phyloP scores from a whole-genome alignment of 176 grass and related monocot species.

The barley (Hordeum vulgare) region MorexV3_pseudomolecules_assembly NC_058519.1:457640793-457641292 shows the following conservation, averaged over 20 bases:
- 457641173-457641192: background rate
- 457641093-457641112: background rate
- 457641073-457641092: slow-evolving; percentile 1
- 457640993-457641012: slow-evolving; percentile 5
- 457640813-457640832: slow-evolving; percentile 23
- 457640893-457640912: slow-evolving; percentile 83
- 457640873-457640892: slow-evolving; percentile 94
- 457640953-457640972: background rate
- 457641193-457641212: background rate
- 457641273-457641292: background rate
- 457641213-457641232: background rate
- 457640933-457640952: slow-evolving; percentile 58
- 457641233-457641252: background rate
- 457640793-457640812: background rate
- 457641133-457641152: background rate
- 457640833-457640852: slow-evolving; percentile 98
- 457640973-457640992: background rate
- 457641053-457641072: background rate
- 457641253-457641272: background rate
- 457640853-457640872: slow-evolving; percentile 94
- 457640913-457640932: slow-evolving; percentile 95
- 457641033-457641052: background rate
- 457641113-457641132: background rate
- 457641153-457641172: background rate
- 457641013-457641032: background rate